Percentiles rank a stretch among this genome's conserved stretches.
Conservation (phyloP, 192 early-diverging fungal genomes). For the Hyaloraphidium curvatum region DNA sequence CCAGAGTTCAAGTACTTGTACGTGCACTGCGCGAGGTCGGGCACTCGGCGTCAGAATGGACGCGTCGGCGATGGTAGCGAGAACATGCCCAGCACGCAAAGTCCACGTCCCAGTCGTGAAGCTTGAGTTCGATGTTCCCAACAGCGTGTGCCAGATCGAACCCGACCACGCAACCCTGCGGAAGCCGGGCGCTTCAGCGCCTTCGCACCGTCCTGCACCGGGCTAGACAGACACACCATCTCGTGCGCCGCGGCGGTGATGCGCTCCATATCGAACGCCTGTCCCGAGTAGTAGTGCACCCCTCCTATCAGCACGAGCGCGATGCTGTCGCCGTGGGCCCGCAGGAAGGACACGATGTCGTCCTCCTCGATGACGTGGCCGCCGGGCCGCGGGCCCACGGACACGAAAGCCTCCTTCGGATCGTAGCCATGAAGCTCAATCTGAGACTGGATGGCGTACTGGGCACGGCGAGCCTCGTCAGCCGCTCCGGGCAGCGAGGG, state of each 20-base stretch:
- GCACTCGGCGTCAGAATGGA: neutral
- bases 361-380: conserved; percentile 49
- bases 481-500: neutral
- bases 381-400: conserved; percentile 49
- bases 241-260: conserved; percentile 68
- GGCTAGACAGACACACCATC: conserved; percentile 24
- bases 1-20: conserved; percentile 99
- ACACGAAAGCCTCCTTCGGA: conserved; percentile 48
- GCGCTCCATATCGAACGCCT: conserved; percentile 58
- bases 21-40: conserved; percentile 37
- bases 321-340: conserved; percentile 47
- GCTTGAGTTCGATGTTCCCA: conserved; percentile 69
- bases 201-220: neutral
- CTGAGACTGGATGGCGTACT: conserved; percentile 82
- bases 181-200: neutral
- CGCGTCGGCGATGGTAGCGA: neutral
- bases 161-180: conserved; percentile 69
- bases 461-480: neutral
- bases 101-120: conserved; percentile 94
- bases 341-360: conserved; percentile 62
- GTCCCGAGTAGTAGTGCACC: conserved; percentile 89
- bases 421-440: conserved; percentile 59
- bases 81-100: conserved; percentile 71
- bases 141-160: conserved; percentile 91
- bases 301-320: conserved; percentile 78